Evolutionary conservation across 805 yeast genomes (phyloP), one percentile per base, ranked within the genome.

Genomic region (Ogataea chonburiensis): DNA sequence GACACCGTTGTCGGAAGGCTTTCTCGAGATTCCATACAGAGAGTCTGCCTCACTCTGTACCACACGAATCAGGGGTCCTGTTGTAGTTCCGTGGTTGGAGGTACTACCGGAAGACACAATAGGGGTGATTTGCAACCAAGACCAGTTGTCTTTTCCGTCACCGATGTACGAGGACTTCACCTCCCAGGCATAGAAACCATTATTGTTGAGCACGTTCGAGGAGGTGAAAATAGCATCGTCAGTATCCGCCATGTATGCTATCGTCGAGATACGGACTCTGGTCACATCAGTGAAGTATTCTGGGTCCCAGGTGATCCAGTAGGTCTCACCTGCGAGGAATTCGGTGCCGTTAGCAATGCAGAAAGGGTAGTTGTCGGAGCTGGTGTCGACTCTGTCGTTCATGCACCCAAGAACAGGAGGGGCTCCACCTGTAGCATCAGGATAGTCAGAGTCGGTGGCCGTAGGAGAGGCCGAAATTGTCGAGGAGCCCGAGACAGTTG

Each of bases 361-460:
- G 57, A 69, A 68, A 28, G 75, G 73, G 37, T 60, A 37, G 5
- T 5, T 11, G 3, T 28, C 29, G 9, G 21, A 26, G 21, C 31
- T 29, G 31, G 27, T 14, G 14, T 31, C 40, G 11, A 40, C 31
- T 45, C 69, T 58, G 31, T 64, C 70, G 24, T 66, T 67, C 49
- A 64, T 61, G 52, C 73, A 68, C 47, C 70, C 54, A 25, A 68
- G 55, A 5, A 68, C 73, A 5, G 73, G 71, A 16, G 71, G 71
- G 11, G 63, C 69, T 17, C 60, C 67, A 22, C 61, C 68, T 1
- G 59, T 53, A 2, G 67, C 46, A 6, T 53, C 50, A 16, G 71
- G 70, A 34, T 55, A 63, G 24, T 21, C 33, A 1, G 62, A 18
- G 9, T 46, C 55, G 0, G 68, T 58, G 34, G 73, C 67, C 4